A percentile compares a stretch with the other conserved stretches of the same genome.
Conservation (phyloP, 75 land plant genomes). For the Pseudotsuga menziesii region DNA sequence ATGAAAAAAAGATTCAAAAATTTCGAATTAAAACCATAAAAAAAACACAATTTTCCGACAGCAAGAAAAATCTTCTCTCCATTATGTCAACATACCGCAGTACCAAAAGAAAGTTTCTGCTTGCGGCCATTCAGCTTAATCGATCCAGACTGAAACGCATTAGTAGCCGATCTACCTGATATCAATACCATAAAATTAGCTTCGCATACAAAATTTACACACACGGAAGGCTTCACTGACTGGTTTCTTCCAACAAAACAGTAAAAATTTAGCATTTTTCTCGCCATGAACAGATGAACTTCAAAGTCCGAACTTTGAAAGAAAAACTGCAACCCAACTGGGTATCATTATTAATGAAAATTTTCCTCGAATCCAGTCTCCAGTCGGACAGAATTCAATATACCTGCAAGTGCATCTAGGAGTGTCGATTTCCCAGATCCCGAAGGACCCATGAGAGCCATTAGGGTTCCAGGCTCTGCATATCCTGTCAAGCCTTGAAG, state of each 20-base stretch:
- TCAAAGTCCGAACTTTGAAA: not conserved
- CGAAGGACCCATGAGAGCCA: constrained; percentile 91
- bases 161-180: constrained; percentile 71
- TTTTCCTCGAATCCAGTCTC: not conserved
- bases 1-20: too few relatives aligned
- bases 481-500: constrained; percentile 71
- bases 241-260: not conserved
- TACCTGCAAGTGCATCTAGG: constrained; percentile 67
- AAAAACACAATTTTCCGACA: not conserved
- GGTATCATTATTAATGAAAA: too few relatives aligned
- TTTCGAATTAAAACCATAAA: not conserved
- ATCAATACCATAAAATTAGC: not conserved
- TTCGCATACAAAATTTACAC: not conserved
- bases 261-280: not conserved
- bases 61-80: not conserved
- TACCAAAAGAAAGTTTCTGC: constrained; percentile 77
- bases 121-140: constrained; percentile 82
- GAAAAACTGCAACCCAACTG: not conserved
- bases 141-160: constrained; percentile 76
- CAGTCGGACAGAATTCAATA: not conserved
- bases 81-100: constrained; percentile 49
- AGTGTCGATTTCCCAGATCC: constrained; percentile 91
- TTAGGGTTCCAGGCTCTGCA: constrained; percentile 78
- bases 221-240: not conserved
- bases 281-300: not conserved